Evolutionary conservation across 768 basidiomycete genomes (phyloP), one percentile per base, ranked within the genome.

Genomic region (Daedaleopsis sinensis): DNA sequence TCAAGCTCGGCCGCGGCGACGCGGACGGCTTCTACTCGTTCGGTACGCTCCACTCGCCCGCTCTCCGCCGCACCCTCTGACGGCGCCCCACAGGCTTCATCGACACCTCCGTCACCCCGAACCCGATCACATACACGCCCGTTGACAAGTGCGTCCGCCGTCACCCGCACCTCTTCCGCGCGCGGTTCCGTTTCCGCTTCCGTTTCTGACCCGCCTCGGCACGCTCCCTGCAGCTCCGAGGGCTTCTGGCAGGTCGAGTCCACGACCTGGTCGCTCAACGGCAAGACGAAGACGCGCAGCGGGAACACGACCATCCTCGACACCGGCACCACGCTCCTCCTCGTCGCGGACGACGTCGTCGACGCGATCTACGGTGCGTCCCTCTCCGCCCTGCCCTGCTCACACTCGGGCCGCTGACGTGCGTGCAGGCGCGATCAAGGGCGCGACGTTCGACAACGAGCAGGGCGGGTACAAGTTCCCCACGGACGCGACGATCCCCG

Each of bases 241-340:
- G 76, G 77, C 47, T 78, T 76, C 70, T 78, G 77, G 77, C 72
- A 75, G 68, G 74, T 78, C 36, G 52, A 63, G 18, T 75, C 74
- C 2, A 64, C 69, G 13, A 67, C 66, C 21, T 69, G 65, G 58
- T 55, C 58, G 39, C 47, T 74, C 52, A 68, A 70, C 49, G 70
- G 72, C 19, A 59, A 68, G 38, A 70, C 65, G 27, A 67, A 62
- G 32, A 61, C 65, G 43, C 70, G 72, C n/a, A 39, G 61, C 18
- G 66, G 69, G 24, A 75, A 75, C 69, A 73, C 74, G 13, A 71
- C 77, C 35, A 77, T 78, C 57, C 67, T 74, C 46, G 77, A 78
- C 66, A 78, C 76, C 23, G 76, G 76, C 43, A 77, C 74, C 54
- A 71, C 71, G 47, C 71, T 71, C 38, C 57, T 67, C 36, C 65